Evolutionary conservation across 148 eudicot species (phyloP), one percentile per base, ranked within the genome.

Genomic region (Vaccinium myrtillus): DNA sequence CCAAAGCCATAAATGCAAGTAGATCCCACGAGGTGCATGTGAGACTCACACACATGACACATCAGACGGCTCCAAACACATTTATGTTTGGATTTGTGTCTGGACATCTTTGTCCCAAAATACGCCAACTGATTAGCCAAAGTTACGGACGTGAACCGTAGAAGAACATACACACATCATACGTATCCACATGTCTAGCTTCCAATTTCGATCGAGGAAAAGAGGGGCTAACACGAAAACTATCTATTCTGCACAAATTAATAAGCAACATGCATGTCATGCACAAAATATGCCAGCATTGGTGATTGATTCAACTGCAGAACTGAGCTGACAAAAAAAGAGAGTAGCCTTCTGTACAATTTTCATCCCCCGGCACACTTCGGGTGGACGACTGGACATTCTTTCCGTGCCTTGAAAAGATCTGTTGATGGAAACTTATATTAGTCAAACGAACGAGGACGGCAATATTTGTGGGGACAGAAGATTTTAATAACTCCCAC

Each of bases 241-340:
- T 19, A 79, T 43, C 23, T 79, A 16, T 55, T 19, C 67, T 18
- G 19, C 74, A 69, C 74, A 69, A 69, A n/a, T 65, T 30, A n/a
- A 21, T 23, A 69, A 4, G 73, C 73, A 25, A 25, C 70, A 55
- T 48, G 46, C 71, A 53, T 18, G 8, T 27, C 9, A 23, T 65
- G 74, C 74, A 27, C 43, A 69, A 69, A 69, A 27, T 13, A 69
- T 69, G 74, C 30, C 18, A 69, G 46, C 74, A 69, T 27, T 2
- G 63, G 79, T 53, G 78, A 36, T 80, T 58, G 25, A 73, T 71
- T 83, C 27, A 27, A 78, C 39, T 11, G 48, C 55, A 74, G 51
- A 73, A 56, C 50, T 56, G 79, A 63, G 58, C 75, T 74, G 83
- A 84, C 3, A 10, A 86, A 80, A 12, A 65, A 23, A 5, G 6